Conservation (phyloP, 2,329 filamentous ascomycete species). For the Atkinsonella texensis region DNA sequence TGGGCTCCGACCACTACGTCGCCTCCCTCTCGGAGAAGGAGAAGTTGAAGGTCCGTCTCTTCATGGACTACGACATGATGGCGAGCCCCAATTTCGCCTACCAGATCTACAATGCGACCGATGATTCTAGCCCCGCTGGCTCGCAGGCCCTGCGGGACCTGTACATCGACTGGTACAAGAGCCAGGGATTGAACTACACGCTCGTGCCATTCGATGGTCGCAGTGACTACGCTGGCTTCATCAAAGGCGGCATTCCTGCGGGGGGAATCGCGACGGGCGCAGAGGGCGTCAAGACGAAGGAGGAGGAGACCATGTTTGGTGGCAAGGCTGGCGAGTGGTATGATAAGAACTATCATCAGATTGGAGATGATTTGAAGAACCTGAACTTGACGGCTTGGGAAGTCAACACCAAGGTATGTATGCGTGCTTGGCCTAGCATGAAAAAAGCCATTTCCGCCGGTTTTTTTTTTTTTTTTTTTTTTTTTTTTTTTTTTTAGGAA, state of each 20-base stretch:
- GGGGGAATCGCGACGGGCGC: slow-evolving; percentile 70
- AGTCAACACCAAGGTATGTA: slow-evolving; percentile 42
- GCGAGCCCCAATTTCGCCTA: slow-evolving; percentile 54
- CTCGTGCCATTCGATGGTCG: slow-evolving; percentile 67
- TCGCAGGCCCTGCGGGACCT: slow-evolving; percentile 57
- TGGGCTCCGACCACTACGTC: slow-evolving; percentile 53
- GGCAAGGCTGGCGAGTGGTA: slow-evolving; percentile 51
- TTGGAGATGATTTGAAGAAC: slow-evolving; percentile 48
- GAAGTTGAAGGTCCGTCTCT: slow-evolving; percentile 49
- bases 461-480: slow-evolving; percentile 9
- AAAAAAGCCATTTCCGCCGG: slow-evolving; percentile 8
- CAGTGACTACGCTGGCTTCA: slow-evolving; percentile 70
- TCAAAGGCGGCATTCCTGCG: slow-evolving; percentile 57
- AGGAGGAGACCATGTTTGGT: slow-evolving; percentile 57
- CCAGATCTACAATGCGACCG: slow-evolving; percentile 60
- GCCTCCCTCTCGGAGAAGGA: slow-evolving; percentile 41
- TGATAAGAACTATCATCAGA: slow-evolving; percentile 49
- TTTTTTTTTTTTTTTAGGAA: neutral
- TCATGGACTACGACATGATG: slow-evolving; percentile 63
- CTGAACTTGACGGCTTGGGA: slow-evolving; percentile 49
- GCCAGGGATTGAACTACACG: slow-evolving; percentile 51
- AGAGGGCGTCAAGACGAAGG: slow-evolving; percentile 60
- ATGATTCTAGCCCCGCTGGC: slow-evolving; percentile 56
- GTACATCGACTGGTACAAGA: slow-evolving; percentile 55
- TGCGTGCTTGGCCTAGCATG: too few relatives aligned